Percentiles rank a stretch among this genome's conserved stretches.
phyloP scores from a whole-genome alignment of 2,329 filamentous ascomycete genomes.

The Aspergillus clavatus region DNA sequence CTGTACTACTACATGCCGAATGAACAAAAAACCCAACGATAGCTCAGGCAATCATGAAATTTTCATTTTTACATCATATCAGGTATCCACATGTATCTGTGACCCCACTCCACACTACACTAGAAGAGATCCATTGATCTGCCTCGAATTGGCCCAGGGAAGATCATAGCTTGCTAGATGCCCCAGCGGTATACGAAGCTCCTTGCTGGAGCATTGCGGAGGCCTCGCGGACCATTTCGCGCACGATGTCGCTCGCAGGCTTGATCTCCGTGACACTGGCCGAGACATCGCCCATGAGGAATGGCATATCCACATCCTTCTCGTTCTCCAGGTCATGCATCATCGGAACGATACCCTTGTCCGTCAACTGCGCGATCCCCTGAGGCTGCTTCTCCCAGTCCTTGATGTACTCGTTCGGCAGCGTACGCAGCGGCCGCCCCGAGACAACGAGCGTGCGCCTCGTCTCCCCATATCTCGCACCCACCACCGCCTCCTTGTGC shows the following conservation, averaged over 20 bases:
- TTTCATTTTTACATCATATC: neutral
- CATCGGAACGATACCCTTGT: slow-evolving; percentile 72
- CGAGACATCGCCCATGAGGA: slow-evolving; percentile 91
- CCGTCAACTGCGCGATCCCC: slow-evolving; percentile 70
- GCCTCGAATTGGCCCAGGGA: neutral
- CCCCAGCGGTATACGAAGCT: slow-evolving; percentile 51
- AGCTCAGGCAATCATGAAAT: slow-evolving; percentile 6
- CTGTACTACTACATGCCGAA: slow-evolving; percentile 31
- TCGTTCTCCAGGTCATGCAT: slow-evolving; percentile 77
- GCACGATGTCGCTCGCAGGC: slow-evolving; percentile 78
- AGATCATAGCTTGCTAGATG: slow-evolving; percentile 43
- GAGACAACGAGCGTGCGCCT: slow-evolving; percentile 75
- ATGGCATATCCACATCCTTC: slow-evolving; percentile 77
- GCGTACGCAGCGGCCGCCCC: slow-evolving; percentile 74
- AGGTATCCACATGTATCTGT: neutral
- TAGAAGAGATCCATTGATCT: neutral
- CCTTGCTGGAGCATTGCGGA: slow-evolving; percentile 62
- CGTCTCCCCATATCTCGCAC: slow-evolving; percentile 74
- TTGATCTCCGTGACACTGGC: slow-evolving; percentile 71
- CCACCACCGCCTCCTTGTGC: slow-evolving; percentile 81
- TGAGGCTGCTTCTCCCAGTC: slow-evolving; percentile 73
- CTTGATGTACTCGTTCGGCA: slow-evolving; percentile 76
- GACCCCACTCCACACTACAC: neutral
- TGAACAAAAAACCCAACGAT: slow-evolving; percentile 13
- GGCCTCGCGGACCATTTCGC: slow-evolving; percentile 80